phyloP scores from a whole-genome alignment of 1,284 basidiomycete species.

The Uromyces viciae-fabae region DNA sequence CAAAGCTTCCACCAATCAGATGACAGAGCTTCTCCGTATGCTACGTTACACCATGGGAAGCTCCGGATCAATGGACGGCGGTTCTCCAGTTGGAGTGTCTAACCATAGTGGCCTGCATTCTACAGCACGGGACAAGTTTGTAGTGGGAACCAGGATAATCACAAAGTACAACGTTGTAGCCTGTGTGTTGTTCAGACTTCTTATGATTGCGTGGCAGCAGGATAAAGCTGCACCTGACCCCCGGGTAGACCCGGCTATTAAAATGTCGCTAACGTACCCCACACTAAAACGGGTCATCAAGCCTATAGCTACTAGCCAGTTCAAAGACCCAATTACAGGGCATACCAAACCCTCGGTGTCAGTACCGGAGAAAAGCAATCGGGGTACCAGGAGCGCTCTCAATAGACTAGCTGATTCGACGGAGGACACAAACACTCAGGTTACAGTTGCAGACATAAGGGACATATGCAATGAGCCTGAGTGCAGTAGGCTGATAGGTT shows the following conservation, averaged over 20 bases:
- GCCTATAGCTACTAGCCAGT: not conserved
- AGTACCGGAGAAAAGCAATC: not conserved
- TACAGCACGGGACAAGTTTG: not conserved
- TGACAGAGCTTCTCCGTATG: not conserved
- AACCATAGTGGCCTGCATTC: not conserved
- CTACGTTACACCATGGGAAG: not conserved
- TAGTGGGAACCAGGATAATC: not conserved
- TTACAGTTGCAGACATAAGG: no score
- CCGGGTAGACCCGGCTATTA: no score
- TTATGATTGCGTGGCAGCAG: no score
- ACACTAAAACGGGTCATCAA: not conserved
- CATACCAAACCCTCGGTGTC: not conserved
- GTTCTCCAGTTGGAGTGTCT: not conserved
- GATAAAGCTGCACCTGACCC: no score
- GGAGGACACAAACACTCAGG: no score
- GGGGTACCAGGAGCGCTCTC: no score
- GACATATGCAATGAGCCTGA: no score
- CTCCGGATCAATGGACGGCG: not conserved
- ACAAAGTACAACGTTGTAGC: not conserved
- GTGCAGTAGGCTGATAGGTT: no score
- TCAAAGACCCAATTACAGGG: not conserved
- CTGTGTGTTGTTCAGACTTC: no score
- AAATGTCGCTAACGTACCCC: not conserved
- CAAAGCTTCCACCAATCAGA: not conserved
- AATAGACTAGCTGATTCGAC: no score